Base-by-base conservation (phyloP, 805 yeast genomes). In the Candida sithepensis region DNA sequence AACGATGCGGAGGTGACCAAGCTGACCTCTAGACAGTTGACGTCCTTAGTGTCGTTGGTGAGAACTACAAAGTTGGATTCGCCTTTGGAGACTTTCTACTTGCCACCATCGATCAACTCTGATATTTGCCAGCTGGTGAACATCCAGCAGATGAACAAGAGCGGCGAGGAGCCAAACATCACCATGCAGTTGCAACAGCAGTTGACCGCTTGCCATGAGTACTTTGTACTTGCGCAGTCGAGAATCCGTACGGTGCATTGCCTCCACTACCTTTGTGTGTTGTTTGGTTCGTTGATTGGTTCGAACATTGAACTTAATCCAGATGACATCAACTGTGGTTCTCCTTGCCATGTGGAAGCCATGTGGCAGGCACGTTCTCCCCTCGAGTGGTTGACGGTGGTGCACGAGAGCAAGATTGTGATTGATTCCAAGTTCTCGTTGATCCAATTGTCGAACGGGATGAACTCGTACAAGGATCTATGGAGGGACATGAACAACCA, bases 301-400 rank as follows among this genome's bases (percentile, higher is more conserved):
- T 58, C 70, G 9, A 62, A 68, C 2, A 64, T 74, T 18, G 71
- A 72, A 16, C 58, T 78, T 48, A 61, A 60, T 26, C 65, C 68
- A 4, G 59, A 56, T 43, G 82, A 76, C 49, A 67, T 85, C 46
- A 72, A 73, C 46, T 79, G 85, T 60, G 94, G 94, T 38, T 74
- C 79, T 10, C 85, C 82, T 33, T 82, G 89, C 60, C 67, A 67
- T 21, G 64, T 75, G 53, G 88, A 84, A 59, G 71, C 68, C 12
- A 65, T 85, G 46, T 86, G 90, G 85, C 69, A 71, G 40, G 74
- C 83, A 47, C 72, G 69, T 21, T 67, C 72, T 44, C 61, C 76
- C 4, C 46, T 54, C 2, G 78, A 77, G 46, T 86, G 92, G 92
- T 60, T 69, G 38, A 53, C 57, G 4, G 51, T 71, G 14, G 53